Conservation (phyloP, 495 filamentous ascomycete genomes). For the Bombardia bombarda region DNA sequence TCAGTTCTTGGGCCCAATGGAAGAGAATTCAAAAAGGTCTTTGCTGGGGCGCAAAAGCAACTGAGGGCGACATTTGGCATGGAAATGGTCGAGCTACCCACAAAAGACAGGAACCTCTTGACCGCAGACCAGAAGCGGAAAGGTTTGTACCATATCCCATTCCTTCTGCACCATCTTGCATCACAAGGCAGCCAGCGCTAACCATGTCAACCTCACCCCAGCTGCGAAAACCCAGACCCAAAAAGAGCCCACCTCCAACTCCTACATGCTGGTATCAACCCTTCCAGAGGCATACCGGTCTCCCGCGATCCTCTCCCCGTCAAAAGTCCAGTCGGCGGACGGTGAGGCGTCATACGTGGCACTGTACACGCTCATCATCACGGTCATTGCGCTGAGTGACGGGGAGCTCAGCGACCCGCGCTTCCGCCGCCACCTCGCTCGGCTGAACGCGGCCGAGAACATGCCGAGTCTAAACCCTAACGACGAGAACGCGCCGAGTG, state of each 20-base stretch:
- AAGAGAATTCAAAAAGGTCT: slow-evolving; percentile 60
- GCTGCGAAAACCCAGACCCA: slow-evolving; percentile 37
- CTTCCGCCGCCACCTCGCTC: slow-evolving; percentile 61
- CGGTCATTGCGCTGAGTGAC: slow-evolving; percentile 61
- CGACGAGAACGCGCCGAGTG: slow-evolving; percentile 53
- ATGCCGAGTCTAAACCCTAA: slow-evolving; percentile 35
- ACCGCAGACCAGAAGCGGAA: slow-evolving; percentile 64
- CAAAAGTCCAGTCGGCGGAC: slow-evolving; percentile 50
- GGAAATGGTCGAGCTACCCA: slow-evolving; percentile 75
- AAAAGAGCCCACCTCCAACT: slow-evolving; percentile 46
- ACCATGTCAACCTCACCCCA: slow-evolving; percentile 1
- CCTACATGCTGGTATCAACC: slow-evolving; percentile 66
- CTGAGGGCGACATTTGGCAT: slow-evolving; percentile 69
- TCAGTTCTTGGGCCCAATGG: slow-evolving; percentile 45
- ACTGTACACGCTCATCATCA: slow-evolving; percentile 70
- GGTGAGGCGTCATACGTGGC: slow-evolving; percentile 73
- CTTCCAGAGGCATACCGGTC: slow-evolving; percentile 59
- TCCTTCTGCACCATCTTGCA: neutral
- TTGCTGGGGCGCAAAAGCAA: slow-evolving; percentile 57
- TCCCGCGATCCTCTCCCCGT: slow-evolving; percentile 58
- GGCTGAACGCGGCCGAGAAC: slow-evolving; percentile 68
- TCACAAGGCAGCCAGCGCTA: neutral
- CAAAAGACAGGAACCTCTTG: slow-evolving; percentile 79
- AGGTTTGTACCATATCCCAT: slow-evolving; percentile 5
- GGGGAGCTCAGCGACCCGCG: slow-evolving; percentile 67